Percentiles rank a stretch among this genome's conserved stretches.
Conservation (phyloP, 23 red algal species). For the Pyropia yezoensis region DNA sequence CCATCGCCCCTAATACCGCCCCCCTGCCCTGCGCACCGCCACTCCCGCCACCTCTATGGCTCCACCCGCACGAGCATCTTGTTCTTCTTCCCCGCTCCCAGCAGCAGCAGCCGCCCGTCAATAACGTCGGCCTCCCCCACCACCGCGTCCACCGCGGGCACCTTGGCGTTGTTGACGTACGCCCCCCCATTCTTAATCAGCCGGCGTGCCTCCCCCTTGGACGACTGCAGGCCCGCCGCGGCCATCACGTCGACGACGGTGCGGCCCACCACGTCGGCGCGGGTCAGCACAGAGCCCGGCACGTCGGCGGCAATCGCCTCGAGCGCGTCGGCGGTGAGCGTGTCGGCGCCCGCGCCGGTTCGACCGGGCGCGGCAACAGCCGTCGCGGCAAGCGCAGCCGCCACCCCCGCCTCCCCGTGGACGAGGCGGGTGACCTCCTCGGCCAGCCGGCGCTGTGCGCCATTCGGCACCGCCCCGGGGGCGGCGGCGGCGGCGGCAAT, state of each 20-base stretch:
- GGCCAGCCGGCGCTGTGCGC: no score
- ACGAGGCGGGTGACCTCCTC: no score
- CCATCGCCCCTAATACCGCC: no score
- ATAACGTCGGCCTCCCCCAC: no score
- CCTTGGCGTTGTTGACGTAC: no score
- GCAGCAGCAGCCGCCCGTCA: no score
- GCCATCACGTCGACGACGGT: constrained; percentile 81
- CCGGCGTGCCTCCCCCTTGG: constrained; percentile 70
- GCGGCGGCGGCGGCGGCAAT: constrained; percentile 42
- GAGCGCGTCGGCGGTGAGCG: constrained; percentile 50
- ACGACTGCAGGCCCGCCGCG: constrained; percentile 64
- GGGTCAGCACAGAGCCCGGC: constrained; percentile 27
- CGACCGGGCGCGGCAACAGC: constrained; percentile 69
- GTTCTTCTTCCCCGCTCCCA: constrained; percentile 70
- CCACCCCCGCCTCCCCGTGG: constrained; percentile 73
- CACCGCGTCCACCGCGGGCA: no score
- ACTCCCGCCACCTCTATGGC: no score
- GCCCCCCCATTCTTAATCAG: no score
- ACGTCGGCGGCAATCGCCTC: constrained; percentile 59
- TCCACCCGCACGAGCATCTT: constrained; percentile 20
- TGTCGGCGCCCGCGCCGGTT: constrained; percentile 3
- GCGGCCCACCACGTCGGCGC: constrained; percentile 33
- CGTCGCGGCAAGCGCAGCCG: constrained; percentile 56
- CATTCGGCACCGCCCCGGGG: constrained; percentile 47
- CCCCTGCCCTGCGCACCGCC: no score